Base-by-base conservation (phyloP, 2,329 filamentous ascomycete genomes). In the Aspergillus carbonarius region DNA sequence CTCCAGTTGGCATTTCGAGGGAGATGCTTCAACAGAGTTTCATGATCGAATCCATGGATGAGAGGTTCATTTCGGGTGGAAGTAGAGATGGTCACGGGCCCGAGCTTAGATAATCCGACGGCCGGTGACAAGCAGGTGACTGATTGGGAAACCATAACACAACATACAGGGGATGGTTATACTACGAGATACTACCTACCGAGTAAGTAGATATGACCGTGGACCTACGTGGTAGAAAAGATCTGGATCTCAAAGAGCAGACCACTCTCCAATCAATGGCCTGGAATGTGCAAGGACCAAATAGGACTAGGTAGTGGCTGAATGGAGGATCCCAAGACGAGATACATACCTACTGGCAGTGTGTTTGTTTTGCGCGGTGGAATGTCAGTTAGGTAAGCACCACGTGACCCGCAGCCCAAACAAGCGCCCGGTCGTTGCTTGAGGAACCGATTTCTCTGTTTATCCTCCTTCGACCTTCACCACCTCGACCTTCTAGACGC, bases 371-470 rank as follows among this genome's bases (percentile, higher is more conserved):
- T n/a, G 42, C 35, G n/a, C 37, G n/a, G 13, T 47, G 58, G 65
- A 67, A 69, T 70, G 68, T 32, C 4, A 15, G 61, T 68, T 64
- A 70, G 58, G 37, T 66, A 61, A 63, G 27, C 50, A 34, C 0
- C 73, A 76, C 73, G 72, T 75, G 73, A 75, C 63, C 30, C 2
- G 6, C 25, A 23, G 32, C 51, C 60, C 63, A 70, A 72, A 70
- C 66, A 72, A 70, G 32, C 42, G 42, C 39, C 34, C 35, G 48
- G 48, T 66, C 71, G 73, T 76, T 76, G 73, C 74, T 73, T 75
- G 73, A 76, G 73, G 71, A 74, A 76, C 73, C 70, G 69, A 59
- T 58, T 56, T 68, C 67, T 76, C 73, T 76, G 73, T 76, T 75
- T 75, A 75, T 68, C 65, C 68, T 73, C 68, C 63, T 63, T 65